phyloP scores from a whole-genome alignment of 495 filamentous ascomycete species.

The Penicillium paxilli region DNA sequence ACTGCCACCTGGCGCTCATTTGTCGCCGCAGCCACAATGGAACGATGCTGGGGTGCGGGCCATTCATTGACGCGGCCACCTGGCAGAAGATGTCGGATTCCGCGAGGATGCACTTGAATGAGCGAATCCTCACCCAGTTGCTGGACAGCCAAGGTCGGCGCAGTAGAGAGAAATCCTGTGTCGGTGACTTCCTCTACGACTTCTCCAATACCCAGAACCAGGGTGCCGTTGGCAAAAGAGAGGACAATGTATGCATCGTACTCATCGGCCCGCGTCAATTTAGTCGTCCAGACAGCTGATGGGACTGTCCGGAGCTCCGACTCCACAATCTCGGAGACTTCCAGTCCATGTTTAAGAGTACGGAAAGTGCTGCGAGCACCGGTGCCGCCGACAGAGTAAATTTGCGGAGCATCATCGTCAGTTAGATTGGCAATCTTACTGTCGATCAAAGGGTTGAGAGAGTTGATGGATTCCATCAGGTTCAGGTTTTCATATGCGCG shows the following conservation, averaged over 20 bases:
- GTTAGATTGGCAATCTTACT: constrained; percentile 87
- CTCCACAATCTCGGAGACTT: constrained; percentile 91
- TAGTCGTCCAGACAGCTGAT: constrained; percentile 92
- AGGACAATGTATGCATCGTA: constrained; percentile 81
- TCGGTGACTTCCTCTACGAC: constrained; percentile 94
- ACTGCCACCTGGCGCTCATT: constrained; percentile 93
- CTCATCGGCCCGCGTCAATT: constrained; percentile 76
- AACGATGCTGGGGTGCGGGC: constrained; percentile 88
- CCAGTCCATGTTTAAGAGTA: constrained; percentile 86
- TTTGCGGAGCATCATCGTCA: constrained; percentile 92
- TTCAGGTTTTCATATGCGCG: constrained; percentile 77
- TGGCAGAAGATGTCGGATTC: constrained; percentile 84
- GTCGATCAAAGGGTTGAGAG: constrained; percentile 87
- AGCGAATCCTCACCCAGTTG: constrained; percentile 91
- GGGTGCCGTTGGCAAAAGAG: constrained; percentile 67
- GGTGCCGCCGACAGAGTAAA: constrained; percentile 87
- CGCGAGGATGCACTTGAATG: constrained; percentile 92
- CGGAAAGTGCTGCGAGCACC: constrained; percentile 87
- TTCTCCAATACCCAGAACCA: constrained; percentile 93
- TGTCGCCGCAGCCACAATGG: constrained; percentile 92
- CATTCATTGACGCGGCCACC: constrained; percentile 88
- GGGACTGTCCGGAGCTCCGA: constrained; percentile 85
- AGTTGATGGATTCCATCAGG: constrained; percentile 81
- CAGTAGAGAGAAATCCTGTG: constrained; percentile 83
- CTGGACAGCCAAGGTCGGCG: constrained; percentile 87